A percentile compares a stretch with the other conserved stretches of the same genome.
phyloP scores from a whole-genome alignment of 2,329 filamentous ascomycete species.

The Fusarium concolor region DNA sequence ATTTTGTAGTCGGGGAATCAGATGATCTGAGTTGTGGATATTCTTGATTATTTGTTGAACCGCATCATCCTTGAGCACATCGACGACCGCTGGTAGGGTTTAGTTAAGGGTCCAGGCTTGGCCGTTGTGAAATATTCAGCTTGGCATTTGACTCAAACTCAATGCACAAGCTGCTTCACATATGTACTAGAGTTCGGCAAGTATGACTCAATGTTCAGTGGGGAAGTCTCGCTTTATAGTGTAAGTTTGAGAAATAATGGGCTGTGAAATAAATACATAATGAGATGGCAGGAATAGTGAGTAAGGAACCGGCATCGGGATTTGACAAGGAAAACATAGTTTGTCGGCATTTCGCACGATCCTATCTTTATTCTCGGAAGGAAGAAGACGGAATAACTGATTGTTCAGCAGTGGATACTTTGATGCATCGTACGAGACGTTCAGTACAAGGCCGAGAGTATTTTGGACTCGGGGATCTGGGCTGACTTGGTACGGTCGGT shows the following conservation, averaged over 20 bases:
- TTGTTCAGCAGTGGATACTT: conserved; percentile 31
- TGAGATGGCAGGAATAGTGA: neutral
- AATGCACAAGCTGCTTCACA: neutral
- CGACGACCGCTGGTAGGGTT: neutral
- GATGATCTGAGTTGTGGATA: neutral
- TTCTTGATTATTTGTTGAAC: neutral
- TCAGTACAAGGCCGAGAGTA: conserved; percentile 18
- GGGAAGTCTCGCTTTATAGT: conserved; percentile 3
- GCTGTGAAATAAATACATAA: neutral
- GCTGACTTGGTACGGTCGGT: neutral
- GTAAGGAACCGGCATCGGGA: conserved; percentile 7
- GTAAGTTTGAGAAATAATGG: neutral
- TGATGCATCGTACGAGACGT: conserved; percentile 35
- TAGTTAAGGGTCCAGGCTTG: neutral
- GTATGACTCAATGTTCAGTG: conserved; percentile 8
- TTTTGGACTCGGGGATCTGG: conserved; percentile 12
- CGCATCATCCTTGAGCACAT: too few relatives aligned
- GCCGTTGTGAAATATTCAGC: neutral
- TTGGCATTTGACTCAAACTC: neutral
- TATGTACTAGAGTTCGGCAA: neutral
- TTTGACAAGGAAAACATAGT: neutral
- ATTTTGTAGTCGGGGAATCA: neutral
- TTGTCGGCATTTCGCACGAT: conserved; percentile 2
- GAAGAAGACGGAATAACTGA: conserved; percentile 20
- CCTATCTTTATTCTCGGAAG: neutral